phyloP scores from a whole-genome alignment of 371 early-diverging fungal species.

The Mortierella sp. region DNA sequence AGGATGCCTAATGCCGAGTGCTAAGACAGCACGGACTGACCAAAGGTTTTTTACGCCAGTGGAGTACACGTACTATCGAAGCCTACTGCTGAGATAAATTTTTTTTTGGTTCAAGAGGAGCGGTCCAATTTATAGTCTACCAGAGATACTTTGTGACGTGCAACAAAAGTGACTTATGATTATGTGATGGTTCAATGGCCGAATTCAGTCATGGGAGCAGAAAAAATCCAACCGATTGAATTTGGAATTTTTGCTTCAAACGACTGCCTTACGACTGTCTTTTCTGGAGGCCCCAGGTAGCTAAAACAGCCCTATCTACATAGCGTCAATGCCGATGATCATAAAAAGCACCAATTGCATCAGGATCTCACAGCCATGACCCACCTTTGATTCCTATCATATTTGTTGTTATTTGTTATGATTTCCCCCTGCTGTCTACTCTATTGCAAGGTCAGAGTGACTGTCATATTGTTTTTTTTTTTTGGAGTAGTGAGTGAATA shows the following conservation, averaged over 20 bases:
- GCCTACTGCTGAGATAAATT: constrained; percentile 45
- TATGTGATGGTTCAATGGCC: not conserved
- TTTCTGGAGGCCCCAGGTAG: not conserved
- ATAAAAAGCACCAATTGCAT: not conserved
- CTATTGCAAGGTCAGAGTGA: not conserved
- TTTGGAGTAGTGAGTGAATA: constrained; percentile 1
- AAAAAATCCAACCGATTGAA: not conserved
- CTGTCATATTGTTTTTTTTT: constrained; percentile 21
- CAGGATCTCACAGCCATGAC: not conserved
- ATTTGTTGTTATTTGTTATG: not conserved
- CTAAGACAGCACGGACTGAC: constrained; percentile 44
- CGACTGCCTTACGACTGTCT: not conserved
- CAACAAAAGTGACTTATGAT: not conserved
- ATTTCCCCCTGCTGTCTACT: not conserved
- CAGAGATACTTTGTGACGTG: not conserved
- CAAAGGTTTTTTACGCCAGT: constrained; percentile 14
- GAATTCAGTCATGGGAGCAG: not conserved
- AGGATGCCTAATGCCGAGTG: constrained; percentile 58
- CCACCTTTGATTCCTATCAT: not conserved
- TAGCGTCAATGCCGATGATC: not conserved
- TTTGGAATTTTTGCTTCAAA: not conserved
- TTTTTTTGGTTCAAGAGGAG: not conserved
- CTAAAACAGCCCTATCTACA: not conserved
- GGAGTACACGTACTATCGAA: constrained; percentile 32
- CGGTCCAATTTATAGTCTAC: not conserved